Conservation (phyloP, 805 yeast species). For the Yamadazyma endophytica region DNA sequence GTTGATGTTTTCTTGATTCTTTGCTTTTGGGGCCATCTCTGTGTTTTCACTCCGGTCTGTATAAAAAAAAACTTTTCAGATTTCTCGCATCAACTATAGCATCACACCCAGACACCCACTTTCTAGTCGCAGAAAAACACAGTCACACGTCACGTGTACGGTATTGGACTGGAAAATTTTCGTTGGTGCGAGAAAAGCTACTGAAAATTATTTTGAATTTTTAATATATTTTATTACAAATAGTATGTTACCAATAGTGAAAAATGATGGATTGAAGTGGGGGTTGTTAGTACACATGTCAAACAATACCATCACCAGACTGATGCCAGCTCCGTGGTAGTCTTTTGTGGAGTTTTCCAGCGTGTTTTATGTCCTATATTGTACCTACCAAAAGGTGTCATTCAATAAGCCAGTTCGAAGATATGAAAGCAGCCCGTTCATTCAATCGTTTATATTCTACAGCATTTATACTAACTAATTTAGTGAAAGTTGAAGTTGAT, state of each 20-base stretch:
- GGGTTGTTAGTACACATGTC: too few species aligned
- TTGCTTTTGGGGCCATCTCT: constrained; percentile 99
- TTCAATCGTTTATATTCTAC: too few species aligned
- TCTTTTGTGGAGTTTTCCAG: too few species aligned
- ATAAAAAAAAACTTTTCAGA: constrained; percentile 4
- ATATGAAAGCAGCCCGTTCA: too few species aligned
- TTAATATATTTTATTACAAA: too few species aligned
- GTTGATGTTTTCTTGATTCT: constrained; percentile 94
- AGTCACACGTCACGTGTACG: constrained; percentile 9
- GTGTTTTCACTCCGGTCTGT: constrained; percentile 97
- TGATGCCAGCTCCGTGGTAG: too few species aligned
- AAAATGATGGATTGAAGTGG: too few species aligned
- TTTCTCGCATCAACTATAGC: constrained; percentile 1
- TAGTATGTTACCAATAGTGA: too few species aligned
- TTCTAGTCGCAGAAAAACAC: constrained; percentile 3
- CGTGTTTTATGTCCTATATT: too few species aligned
- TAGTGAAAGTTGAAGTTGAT: constrained; percentile 99
- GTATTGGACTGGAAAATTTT: constrained; percentile 2
- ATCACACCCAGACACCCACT: constrained; percentile 1
- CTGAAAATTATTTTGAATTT: constrained; percentile 8
- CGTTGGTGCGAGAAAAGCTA: constrained; percentile 5
- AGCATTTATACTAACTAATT: constrained; percentile 34
- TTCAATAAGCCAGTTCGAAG: too few species aligned
- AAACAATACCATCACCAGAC: too few species aligned
- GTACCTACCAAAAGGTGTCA: too few species aligned